Conservation (phyloP, 495 filamentous ascomycete species). For the Penicillium bialowiezense region DNA sequence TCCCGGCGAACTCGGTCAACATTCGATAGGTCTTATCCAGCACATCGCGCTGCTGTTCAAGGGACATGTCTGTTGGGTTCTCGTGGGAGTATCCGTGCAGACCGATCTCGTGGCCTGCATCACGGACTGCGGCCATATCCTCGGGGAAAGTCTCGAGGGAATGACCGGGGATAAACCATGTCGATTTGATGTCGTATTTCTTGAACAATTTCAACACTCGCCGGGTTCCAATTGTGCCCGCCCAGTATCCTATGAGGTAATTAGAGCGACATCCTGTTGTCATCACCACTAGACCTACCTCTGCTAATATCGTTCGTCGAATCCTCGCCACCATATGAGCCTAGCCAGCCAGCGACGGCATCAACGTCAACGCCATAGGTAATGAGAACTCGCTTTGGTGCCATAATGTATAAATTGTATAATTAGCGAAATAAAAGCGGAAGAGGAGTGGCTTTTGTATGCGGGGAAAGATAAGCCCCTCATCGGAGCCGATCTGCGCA, state of each 20-base stretch:
- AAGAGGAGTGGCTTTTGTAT: slow-evolving; percentile 7
- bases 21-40: slow-evolving; percentile 74
- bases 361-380: slow-evolving; percentile 61
- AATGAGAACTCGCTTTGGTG: slow-evolving; percentile 52
- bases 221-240: slow-evolving; percentile 66
- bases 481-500: slow-evolving; percentile 7
- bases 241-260: slow-evolving; percentile 55
- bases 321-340: slow-evolving; percentile 67
- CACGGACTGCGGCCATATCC: slow-evolving; percentile 68
- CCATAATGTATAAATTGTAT: slow-evolving; percentile 13
- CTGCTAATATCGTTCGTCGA: slow-evolving; percentile 63
- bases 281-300: slow-evolving; percentile 27
- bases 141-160: slow-evolving; percentile 76
- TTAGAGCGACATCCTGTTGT: slow-evolving; percentile 7
- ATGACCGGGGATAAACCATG: slow-evolving; percentile 82
- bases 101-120: slow-evolving; percentile 75
- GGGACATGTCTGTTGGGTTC: slow-evolving; percentile 70
- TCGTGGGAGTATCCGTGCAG: slow-evolving; percentile 75
- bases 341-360: slow-evolving; percentile 70
- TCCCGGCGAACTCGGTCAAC: slow-evolving; percentile 69
- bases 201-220: slow-evolving; percentile 71
- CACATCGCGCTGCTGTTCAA: slow-evolving; percentile 72
- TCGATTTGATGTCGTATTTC: slow-evolving; percentile 76
- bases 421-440: not conserved
- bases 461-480: slow-evolving; percentile 20